Evolutionary conservation across 495 filamentous ascomycete genomes (phyloP), one percentile per base, ranked within the genome.

Genomic region (Physcia stellaris): DNA sequence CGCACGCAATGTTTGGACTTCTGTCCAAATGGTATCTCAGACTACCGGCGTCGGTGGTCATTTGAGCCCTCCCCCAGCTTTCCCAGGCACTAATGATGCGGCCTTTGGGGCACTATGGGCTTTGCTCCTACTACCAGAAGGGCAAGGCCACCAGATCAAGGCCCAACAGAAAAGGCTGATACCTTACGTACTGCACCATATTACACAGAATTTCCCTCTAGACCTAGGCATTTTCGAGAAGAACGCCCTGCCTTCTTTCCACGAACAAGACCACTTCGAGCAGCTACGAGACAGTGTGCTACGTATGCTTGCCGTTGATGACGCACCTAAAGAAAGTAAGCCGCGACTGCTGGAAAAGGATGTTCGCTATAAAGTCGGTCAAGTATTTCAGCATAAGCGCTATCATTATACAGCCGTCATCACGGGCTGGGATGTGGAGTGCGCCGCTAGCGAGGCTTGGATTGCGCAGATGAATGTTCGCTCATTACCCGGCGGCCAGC

Each of bases 341-440:
- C 50, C 52, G 10, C 56, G 70, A 45, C 36, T 49, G 40, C 28
- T 58, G 50, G 45, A 64, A 24, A 47, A 38, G 15, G 57, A 57
- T 17, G 73, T 85, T n/a, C 63, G 54, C 39, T 88, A 80, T 59
- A 71, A 65, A 39, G 72, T 98, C 32, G 90, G 90, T 3, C 80
- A 90, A 46, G 71, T 92, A 2, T 90, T 96, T 52, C 67, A 64
- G 37, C 90, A 96, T 53, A 77, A 66, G 48, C 71, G 83, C 33
- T 95, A 94, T 57, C 56, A 66, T 17, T 94, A 90, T 52, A 62
- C 68, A 17, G 86, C 78, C 16, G 65, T 93, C 9, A 83, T 98
- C 43, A 80, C 77, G 9, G 88, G 88, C 13, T 98, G 90, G 90
- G 80, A 86, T 41, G 55, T 65, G 0, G 65, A 72, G 57, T 72